Conservation (phyloP, 352 stramenopile species). For the Phytophthora syringae region DNA sequence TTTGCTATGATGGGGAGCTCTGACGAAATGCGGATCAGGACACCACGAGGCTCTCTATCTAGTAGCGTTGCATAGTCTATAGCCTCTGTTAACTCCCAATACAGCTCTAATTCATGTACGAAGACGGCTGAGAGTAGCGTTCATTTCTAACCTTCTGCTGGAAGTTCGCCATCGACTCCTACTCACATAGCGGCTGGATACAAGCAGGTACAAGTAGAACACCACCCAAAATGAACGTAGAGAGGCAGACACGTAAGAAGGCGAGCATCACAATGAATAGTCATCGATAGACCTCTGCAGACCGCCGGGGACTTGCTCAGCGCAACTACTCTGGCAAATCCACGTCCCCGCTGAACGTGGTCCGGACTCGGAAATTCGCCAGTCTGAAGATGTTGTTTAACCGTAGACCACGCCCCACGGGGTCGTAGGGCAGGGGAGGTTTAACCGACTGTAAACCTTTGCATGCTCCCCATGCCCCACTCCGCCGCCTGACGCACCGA, state of each 20-base stretch:
- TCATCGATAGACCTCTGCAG: too few species aligned
- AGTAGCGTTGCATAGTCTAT: neutral
- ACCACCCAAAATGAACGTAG: too few species aligned
- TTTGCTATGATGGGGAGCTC: neutral
- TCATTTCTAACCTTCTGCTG: too few species aligned
- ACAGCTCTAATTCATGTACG: neutral
- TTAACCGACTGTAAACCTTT: neutral
- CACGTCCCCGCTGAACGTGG: neutral
- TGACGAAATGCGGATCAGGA: neutral
- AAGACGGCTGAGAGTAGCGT: neutral
- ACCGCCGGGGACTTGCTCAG: too few species aligned
- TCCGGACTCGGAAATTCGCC: slow-evolving; percentile 11
- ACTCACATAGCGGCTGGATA: too few species aligned
- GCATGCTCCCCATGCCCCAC: slow-evolving; percentile 5
- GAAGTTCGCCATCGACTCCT: too few species aligned
- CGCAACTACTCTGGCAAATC: neutral
- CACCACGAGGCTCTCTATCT: neutral
- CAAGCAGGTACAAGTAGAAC: too few species aligned
- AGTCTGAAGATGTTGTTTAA: slow-evolving; percentile 9
- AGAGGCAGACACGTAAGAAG: too few species aligned
- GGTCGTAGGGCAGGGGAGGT: neutral
- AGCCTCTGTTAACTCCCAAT: neutral
- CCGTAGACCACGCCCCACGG: neutral
- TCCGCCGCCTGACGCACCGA: slow-evolving; percentile 1
- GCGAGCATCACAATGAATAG: neutral